Evolutionary conservation across 2,329 filamentous ascomycete genomes (phyloP).

Genomic region (Pseudogymnoascus sp.): DNA sequence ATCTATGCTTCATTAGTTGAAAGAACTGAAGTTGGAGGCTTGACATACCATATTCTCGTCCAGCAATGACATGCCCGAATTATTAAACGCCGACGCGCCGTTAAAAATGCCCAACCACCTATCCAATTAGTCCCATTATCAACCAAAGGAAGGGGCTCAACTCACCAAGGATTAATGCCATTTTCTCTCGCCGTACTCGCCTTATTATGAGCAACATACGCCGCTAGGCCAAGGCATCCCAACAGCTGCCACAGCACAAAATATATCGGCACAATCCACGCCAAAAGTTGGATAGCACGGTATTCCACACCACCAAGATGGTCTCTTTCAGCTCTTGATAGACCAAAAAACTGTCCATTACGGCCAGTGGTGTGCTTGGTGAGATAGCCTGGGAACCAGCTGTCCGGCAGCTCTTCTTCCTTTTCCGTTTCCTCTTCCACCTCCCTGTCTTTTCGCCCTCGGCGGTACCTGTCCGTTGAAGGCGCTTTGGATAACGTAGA

Average conservation of each 20-base stretch:
- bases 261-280: conserved; percentile 54
- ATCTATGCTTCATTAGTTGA: background rate
- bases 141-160: conserved; percentile 71
- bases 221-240: conserved; percentile 22
- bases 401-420: conserved; percentile 58
- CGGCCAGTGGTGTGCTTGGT: conserved; percentile 54
- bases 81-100: conserved; percentile 54
- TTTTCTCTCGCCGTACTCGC: conserved; percentile 44
- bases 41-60: conserved; percentile 53
- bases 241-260: conserved; percentile 29
- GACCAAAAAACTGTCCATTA: conserved; percentile 84
- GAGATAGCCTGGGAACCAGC: conserved; percentile 43
- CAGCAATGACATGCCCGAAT: conserved; percentile 67
- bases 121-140: conserved; percentile 77
- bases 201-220: conserved; percentile 50
- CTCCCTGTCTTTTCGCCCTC: conserved; percentile 39
- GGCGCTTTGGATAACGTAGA: background rate
- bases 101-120: conserved; percentile 61
- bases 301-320: conserved; percentile 97
- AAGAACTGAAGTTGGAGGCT: background rate
- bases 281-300: conserved; percentile 72
- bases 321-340: conserved; percentile 86
- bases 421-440: conserved; percentile 47
- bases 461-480: conserved; percentile 20
- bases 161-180: conserved; percentile 60